phyloP scores from a whole-genome alignment of 148 eudicot species.

The Nepenthes gracilis region DNA sequence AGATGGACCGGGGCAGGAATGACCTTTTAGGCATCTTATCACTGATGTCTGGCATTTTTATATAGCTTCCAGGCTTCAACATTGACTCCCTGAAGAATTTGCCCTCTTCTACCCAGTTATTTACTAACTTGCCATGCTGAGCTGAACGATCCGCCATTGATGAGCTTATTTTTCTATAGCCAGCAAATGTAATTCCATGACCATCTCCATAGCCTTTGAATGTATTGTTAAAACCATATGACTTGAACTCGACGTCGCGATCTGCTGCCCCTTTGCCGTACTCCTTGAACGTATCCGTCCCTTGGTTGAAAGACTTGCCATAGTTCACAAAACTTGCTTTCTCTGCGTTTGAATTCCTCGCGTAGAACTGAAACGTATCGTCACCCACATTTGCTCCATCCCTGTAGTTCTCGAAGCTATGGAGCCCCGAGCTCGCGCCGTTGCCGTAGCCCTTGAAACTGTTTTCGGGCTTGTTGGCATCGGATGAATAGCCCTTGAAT shows the following conservation, averaged over 20 bases:
- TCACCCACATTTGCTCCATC: slow-evolving; percentile 61
- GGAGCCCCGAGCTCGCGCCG: slow-evolving; percentile 37
- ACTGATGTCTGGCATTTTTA: slow-evolving; percentile 70
- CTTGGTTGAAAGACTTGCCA: slow-evolving; percentile 67
- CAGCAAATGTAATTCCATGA: slow-evolving; percentile 52
- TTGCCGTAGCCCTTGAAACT: slow-evolving; percentile 58
- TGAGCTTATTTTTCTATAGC: slow-evolving; percentile 24
- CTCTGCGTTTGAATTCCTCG: slow-evolving; percentile 31
- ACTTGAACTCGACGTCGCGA: slow-evolving; percentile 37
- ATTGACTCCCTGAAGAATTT: slow-evolving; percentile 72
- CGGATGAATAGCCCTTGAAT: slow-evolving; percentile 39
- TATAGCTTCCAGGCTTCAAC: slow-evolving; percentile 44
- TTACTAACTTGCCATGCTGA: slow-evolving; percentile 23
- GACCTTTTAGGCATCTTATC: slow-evolving; percentile 85
- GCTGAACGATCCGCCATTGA: slow-evolving; percentile 16
- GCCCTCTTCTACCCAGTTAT: slow-evolving; percentile 45
- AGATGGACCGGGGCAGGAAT: slow-evolving; percentile 62
- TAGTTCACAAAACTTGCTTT: slow-evolving; percentile 51
- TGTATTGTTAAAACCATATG: slow-evolving; percentile 56
- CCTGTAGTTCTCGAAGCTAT: slow-evolving; percentile 50
- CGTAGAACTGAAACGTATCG: slow-evolving; percentile 56
- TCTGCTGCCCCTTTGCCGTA: slow-evolving; percentile 48
- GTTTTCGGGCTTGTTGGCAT: slow-evolving; percentile 61
- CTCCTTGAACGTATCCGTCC: slow-evolving; percentile 52
- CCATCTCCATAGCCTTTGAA: slow-evolving; percentile 63